These are phyloP conservation scores for Penicillium sp. DNA, from an alignment of 2,329 filamentous ascomycete species.

Conservation along the genomic window DNA sequence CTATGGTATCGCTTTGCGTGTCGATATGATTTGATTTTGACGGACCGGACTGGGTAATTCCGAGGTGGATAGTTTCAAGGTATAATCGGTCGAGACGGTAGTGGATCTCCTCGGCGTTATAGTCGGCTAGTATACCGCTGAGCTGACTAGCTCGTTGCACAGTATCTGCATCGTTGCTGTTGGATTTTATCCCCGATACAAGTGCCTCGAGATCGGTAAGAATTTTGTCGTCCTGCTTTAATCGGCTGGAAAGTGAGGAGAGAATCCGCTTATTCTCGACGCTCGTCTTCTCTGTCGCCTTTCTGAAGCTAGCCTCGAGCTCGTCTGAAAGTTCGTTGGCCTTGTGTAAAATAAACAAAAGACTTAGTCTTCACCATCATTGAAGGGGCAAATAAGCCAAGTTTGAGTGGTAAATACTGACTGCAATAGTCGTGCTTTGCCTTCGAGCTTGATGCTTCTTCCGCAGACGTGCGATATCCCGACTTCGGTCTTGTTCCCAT, in stretches of 20 bases:
- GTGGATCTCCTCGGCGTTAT: slow-evolving; percentile 43
- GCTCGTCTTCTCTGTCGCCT: slow-evolving; percentile 36
- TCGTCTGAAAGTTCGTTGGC: slow-evolving; percentile 40
- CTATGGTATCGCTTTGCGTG: slow-evolving; percentile 23
- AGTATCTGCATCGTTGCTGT: slow-evolving; percentile 34
- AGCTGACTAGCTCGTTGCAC: slow-evolving; percentile 37
- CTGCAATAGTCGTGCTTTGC: slow-evolving; percentile 39
- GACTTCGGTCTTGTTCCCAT: slow-evolving; percentile 28
- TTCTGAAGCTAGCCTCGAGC: slow-evolving; percentile 37
- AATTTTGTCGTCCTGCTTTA: slow-evolving; percentile 44
- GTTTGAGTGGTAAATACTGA: slow-evolving; percentile 24
- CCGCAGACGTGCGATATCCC: slow-evolving; percentile 36
- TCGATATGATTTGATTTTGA: background rate
- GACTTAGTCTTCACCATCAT: no score
- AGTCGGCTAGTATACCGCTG: slow-evolving; percentile 36
- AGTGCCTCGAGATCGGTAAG: slow-evolving; percentile 38
- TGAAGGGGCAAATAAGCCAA: background rate
- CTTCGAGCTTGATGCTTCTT: slow-evolving; percentile 42
- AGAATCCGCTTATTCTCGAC: slow-evolving; percentile 41
- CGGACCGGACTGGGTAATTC: slow-evolving; percentile 27
- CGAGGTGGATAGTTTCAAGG: slow-evolving; percentile 40
- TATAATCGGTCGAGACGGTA: slow-evolving; percentile 47
- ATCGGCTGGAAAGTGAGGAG: slow-evolving; percentile 34
- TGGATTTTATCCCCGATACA: slow-evolving; percentile 33
- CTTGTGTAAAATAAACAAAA: slow-evolving; percentile 24